Conservation (phyloP, 176 grass and related monocot species). For the Elaeis guineensis region DNA sequence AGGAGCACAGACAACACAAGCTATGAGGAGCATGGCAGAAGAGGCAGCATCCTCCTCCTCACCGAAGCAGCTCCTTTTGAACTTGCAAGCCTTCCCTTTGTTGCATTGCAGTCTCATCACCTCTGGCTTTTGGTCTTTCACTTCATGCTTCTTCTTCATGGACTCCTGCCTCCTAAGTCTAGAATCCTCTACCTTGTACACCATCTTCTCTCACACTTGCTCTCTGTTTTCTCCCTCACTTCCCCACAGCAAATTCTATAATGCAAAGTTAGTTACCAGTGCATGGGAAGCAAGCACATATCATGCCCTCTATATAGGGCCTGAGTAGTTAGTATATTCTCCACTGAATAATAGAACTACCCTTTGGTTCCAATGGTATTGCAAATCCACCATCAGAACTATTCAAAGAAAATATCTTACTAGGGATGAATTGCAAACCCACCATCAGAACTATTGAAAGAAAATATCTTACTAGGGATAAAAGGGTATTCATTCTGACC, state of each 20-base stretch:
- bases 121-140: conserved; percentile 18
- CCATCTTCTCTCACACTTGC: conserved; percentile 2
- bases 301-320: conserved; percentile 3
- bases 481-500: too few species aligned
- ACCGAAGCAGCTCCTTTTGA: conserved; percentile 85
- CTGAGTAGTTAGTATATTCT: too few species aligned
- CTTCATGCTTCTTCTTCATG: conserved; percentile 11
- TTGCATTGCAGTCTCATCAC: conserved; percentile 47
- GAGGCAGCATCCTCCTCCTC: conserved; percentile 61
- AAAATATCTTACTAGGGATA: too few species aligned
- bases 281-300: conserved; percentile 2
- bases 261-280: conserved; percentile 4
- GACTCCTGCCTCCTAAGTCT: conserved; percentile 16
- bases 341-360: too few species aligned
- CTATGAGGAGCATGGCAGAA: conserved; percentile 71
- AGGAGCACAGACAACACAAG: conserved; percentile 59
- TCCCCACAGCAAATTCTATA: not conserved
- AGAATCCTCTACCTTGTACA: conserved; percentile 13
- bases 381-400: too few species aligned
- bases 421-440: too few species aligned
- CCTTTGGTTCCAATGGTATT: too few species aligned
- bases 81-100: conserved; percentile 79
- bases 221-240: too few species aligned
- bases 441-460: too few species aligned
- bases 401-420: too few species aligned